A percentile compares a stretch with the other conserved stretches of the same genome.
These are phyloP conservation scores for Toxicodendron radicans DNA, from an alignment of 345 rosid genomes.

Conservation along the genomic window DNA sequence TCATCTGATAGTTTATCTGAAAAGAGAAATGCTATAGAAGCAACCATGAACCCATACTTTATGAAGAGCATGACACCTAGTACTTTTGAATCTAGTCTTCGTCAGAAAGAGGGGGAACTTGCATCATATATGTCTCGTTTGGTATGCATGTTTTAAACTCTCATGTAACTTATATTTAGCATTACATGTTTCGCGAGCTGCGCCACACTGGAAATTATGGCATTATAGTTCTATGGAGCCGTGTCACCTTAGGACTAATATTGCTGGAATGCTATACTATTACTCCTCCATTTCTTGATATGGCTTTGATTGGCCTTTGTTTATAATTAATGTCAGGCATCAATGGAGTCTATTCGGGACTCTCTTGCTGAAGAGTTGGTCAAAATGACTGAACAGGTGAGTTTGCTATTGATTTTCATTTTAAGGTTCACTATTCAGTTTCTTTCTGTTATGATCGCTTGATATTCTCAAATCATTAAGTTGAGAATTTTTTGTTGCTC, in stretches of 20 bases:
- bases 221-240: not conserved
- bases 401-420: constrained; percentile 10
- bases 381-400: constrained; percentile 89
- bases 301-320: constrained; percentile 9
- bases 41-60: constrained; percentile 71
- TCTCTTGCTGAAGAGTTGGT: constrained; percentile 98
- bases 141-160: constrained; percentile 50
- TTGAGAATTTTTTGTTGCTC: constrained; percentile 30
- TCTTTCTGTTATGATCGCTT: constrained; percentile 1
- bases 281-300: not conserved
- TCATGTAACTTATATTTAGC: not conserved
- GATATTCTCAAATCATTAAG: constrained; percentile 11
- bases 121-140: constrained; percentile 95
- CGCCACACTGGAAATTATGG: constrained; percentile 1
- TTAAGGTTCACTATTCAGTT: not conserved
- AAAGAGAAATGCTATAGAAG: constrained; percentile 67
- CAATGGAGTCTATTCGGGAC: constrained; percentile 95
- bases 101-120: constrained; percentile 99
- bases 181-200: not conserved
- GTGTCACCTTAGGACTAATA: not conserved
- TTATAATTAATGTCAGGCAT: constrained; percentile 48
- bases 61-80: constrained; percentile 95
- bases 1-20: constrained; percentile 75
- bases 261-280: not conserved
- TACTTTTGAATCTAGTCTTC: constrained; percentile 89